Base-by-base conservation (phyloP, 2,329 filamentous ascomycete species). In the Lachnellula occidentalis region DNA sequence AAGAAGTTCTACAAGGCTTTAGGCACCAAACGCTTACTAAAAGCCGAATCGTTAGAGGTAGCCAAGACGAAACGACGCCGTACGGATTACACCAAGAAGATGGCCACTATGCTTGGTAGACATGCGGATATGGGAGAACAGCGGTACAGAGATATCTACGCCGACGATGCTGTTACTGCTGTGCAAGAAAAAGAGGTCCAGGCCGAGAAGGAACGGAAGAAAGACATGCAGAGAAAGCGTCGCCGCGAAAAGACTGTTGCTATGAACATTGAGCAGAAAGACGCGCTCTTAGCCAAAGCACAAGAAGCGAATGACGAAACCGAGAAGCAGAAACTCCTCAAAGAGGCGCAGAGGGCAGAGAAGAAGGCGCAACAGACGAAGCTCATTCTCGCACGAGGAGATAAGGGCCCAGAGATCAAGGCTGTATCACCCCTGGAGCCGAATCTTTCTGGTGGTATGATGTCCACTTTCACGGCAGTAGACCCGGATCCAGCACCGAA, bases 141-240 rank as follows among this genome's bases (percentile, higher is more conserved):
- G 51, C 84, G 89, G 34, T 96, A 89, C 69, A 83, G 89, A 56
- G 79, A 87, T 14, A 76, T 85, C 45, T 85, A 94, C 69, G 92
- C 91, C 67, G 82, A 88, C 17, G 85, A 88, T 41, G 92, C 94
- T 1, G 81, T 92, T 56, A 82, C 88, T 51, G 87, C 96, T 64
- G 92, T 97, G 2, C 88, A 94, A 62, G 87, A 91, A 58, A 90
- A 90, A 61, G 92, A 96, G 70, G 79, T 96, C 7, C 87, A 88
- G 57, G 91, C 92, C 58, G 94, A 99, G 72, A 99, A 99, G 74
- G 94, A 99, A 73, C 90, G 94, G 61, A 99, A 99, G 77, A 99
- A 99, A 76, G 94, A 99, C 68, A 97, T 99, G 90, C 94, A 99
- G 71, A 88, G 94, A 60, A 99, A 97, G 76, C 84, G 94, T 57